Percentiles rank a stretch among this genome's conserved stretches.
Conservation (phyloP, 495 filamentous ascomycete species). For the Schizothecium vesticola region DNA sequence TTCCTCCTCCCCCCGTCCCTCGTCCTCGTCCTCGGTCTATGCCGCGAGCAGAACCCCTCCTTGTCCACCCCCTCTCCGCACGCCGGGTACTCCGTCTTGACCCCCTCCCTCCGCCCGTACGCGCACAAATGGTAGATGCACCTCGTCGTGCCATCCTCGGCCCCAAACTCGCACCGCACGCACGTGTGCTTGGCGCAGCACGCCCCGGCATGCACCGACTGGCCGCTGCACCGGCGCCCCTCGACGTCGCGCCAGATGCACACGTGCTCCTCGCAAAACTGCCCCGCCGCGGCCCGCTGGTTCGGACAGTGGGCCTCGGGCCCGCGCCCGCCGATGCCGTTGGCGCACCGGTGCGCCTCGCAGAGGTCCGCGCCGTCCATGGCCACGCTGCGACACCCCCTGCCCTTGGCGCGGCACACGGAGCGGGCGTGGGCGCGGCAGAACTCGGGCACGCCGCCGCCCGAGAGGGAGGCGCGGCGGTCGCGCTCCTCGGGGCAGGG, state of each 20-base stretch:
- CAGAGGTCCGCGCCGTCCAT: conserved; percentile 8
- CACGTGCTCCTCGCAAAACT: conserved; percentile 7
- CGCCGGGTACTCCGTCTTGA: conserved; percentile 7
- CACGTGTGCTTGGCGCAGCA: conserved; percentile 12
- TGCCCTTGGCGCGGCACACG: conserved; percentile 5
- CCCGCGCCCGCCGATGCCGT: conserved; percentile 1
- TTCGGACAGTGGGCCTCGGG: conserved; percentile 1
- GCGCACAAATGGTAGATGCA: conserved; percentile 10
- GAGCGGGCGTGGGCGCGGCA: neutral
- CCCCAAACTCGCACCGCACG: conserved; percentile 3
- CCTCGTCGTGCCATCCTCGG: conserved; percentile 3
- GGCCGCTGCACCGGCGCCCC: neutral
- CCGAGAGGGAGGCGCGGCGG: neutral
- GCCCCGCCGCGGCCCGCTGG: neutral
- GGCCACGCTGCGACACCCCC: conserved; percentile 4
- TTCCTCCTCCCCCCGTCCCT: neutral
- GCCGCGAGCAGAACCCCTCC: conserved; percentile 1
- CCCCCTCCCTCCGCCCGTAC: conserved; percentile 5
- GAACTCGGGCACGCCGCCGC: neutral
- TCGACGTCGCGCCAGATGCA: conserved; percentile 9
- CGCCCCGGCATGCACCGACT: conserved; percentile 3
- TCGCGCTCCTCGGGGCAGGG: conserved; percentile 4
- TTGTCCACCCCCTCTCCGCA: conserved; percentile 4
- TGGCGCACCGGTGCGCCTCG: conserved; percentile 8
- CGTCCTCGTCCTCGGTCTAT: neutral